A percentile compares a stretch with the other conserved stretches of the same genome.
These are phyloP conservation scores for Septoria petroselini DNA, from an alignment of 2,329 filamentous ascomycete genomes.

Conservation along the genomic window DNA sequence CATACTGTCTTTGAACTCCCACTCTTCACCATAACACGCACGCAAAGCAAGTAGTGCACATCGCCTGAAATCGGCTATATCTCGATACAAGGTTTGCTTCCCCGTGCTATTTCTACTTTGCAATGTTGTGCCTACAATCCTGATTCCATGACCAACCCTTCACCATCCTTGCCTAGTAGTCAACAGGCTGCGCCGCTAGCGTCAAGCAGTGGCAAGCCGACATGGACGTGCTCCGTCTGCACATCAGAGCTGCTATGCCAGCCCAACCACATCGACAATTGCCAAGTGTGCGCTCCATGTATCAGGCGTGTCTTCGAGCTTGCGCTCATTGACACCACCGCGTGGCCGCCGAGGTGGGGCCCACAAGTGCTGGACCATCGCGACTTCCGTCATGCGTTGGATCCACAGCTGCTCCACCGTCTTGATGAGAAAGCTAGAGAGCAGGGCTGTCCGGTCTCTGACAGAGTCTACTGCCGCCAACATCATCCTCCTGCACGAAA, in stretches of 20 bases:
- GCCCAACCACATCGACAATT: not conserved
- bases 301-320: constrained; percentile 21
- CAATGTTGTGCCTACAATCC: no score
- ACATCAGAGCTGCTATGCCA: constrained; percentile 4
- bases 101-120: no score
- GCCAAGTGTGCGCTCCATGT: constrained; percentile 16
- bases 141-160: no score
- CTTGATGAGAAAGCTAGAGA: constrained; percentile 17
- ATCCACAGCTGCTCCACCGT: constrained; percentile 7
- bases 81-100: no score
- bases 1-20: no score
- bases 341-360: constrained; percentile 25
- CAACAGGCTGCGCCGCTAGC: not conserved
- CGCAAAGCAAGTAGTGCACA: no score
- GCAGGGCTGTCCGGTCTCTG: constrained; percentile 10
- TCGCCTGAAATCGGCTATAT: no score
- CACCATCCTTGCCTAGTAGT: no score
- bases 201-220: constrained; percentile 1
- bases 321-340: constrained; percentile 13
- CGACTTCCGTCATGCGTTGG: constrained; percentile 19
- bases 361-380: constrained; percentile 14
- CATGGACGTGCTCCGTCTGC: constrained; percentile 11
- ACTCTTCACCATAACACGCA: no score
- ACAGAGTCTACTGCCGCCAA: constrained; percentile 24
- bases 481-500: not conserved